Evolutionary conservation across 1,284 basidiomycete genomes (phyloP).

Genomic region (Tausonia pullulans): DNA sequence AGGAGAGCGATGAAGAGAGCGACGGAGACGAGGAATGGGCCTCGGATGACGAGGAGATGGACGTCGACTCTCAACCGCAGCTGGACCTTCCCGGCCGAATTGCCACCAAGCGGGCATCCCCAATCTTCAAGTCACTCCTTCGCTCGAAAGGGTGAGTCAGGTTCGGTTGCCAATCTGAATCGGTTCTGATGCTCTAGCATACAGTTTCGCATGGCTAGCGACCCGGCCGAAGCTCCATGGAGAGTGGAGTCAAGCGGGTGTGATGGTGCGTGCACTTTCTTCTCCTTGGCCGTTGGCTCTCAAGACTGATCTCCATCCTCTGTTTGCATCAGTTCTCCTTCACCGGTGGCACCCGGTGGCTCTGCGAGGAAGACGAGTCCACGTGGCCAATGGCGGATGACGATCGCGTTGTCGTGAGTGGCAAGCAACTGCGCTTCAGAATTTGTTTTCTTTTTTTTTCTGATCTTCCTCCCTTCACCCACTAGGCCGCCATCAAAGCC

Average conservation of each 20-base stretch:
- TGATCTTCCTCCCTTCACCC: too few relatives aligned
- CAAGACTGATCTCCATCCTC: not conserved
- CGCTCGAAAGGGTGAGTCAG: slow-evolving; percentile 30
- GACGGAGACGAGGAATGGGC: slow-evolving; percentile 8
- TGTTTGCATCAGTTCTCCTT: slow-evolving; percentile 28
- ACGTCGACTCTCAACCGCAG: slow-evolving; percentile 30
- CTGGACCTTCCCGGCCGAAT: slow-evolving; percentile 36
- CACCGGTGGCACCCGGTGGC: slow-evolving; percentile 35
- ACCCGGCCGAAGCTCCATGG: slow-evolving; percentile 31
- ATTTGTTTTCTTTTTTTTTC: too few relatives aligned
- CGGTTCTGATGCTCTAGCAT: not conserved
- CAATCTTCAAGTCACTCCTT: slow-evolving; percentile 33
- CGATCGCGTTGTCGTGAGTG: slow-evolving; percentile 21
- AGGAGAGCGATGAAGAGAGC: slow-evolving; percentile 16
- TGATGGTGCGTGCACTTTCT: slow-evolving; percentile 20
- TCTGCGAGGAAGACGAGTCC: slow-evolving; percentile 30
- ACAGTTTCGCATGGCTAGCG: slow-evolving; percentile 37
- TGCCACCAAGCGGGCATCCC: slow-evolving; percentile 31
- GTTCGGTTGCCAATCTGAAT: not conserved
- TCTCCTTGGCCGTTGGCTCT: not conserved
- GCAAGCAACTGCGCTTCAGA: too few relatives aligned
- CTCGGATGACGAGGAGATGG: slow-evolving; percentile 22
- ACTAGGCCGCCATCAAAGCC: slow-evolving; percentile 30
- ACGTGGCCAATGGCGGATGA: slow-evolving; percentile 34
- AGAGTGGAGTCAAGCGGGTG: slow-evolving; percentile 40